Conservation (phyloP, 371 early-diverging fungal species). For the Actinomucor elegans region DNA sequence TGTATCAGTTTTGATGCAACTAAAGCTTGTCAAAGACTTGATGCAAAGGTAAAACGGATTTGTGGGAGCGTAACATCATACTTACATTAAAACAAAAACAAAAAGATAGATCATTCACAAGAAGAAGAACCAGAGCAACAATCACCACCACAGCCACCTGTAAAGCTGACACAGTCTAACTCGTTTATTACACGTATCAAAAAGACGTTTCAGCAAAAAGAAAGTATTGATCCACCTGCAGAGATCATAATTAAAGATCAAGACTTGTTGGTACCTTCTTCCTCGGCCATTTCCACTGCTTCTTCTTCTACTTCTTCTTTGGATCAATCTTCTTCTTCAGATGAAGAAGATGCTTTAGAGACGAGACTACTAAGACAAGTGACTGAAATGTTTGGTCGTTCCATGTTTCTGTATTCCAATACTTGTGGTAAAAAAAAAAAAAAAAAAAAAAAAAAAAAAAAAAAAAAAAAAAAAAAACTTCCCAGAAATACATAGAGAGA, state of each 20-base stretch:
- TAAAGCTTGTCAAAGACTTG: conserved; percentile 27
- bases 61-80: neutral
- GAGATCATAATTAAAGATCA: neutral
- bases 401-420: conserved; percentile 67
- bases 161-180: conserved; percentile 18
- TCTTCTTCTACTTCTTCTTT: conserved; percentile 11
- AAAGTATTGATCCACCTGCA: conserved; percentile 11
- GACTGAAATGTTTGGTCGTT: conserved; percentile 56
- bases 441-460: too few relatives aligned
- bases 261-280: conserved; percentile 12
- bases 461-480: too few relatives aligned
- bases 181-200: conserved; percentile 31
- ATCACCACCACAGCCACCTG: conserved; percentile 8
- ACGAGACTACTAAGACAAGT: conserved; percentile 64
- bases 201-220: conserved; percentile 23
- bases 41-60: conserved; percentile 10
- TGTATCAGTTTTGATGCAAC: conserved; percentile 42
- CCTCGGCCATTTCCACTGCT: conserved; percentile 6
- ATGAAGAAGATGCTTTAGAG: conserved; percentile 45
- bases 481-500: too few relatives aligned
- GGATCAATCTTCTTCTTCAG: conserved; percentile 11
- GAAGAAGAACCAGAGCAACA: neutral
- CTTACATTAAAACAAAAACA: neutral
- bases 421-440: conserved; percentile 61
- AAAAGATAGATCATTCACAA: conserved; percentile 5